Evolutionary conservation across 345 rosid genomes (phyloP).

Genomic region (Durio zibethinus): DNA sequence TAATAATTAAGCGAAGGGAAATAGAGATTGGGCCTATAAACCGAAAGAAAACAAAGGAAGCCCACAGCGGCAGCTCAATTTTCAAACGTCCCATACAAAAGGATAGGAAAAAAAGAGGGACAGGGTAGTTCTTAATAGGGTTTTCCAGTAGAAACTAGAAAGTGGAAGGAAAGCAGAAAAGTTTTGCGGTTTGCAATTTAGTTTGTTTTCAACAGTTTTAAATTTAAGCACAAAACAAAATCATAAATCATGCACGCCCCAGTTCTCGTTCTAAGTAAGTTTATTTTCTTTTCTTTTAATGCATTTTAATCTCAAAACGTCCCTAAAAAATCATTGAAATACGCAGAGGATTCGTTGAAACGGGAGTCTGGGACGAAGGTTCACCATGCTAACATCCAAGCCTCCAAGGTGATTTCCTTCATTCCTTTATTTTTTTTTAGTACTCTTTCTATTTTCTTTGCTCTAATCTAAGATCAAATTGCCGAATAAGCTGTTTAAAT

Average conservation of each 20-base stretch:
- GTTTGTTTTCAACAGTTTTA: neutral
- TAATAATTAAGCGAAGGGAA: neutral
- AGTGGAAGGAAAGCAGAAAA: neutral
- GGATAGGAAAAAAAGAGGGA: neutral
- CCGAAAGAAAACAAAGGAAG: neutral
- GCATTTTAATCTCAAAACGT: neutral
- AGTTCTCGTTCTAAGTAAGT: constrained; percentile 85
- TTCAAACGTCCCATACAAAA: neutral
- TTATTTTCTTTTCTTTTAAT: neutral
- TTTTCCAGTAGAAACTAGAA: neutral
- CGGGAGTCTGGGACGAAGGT: constrained; percentile 94
- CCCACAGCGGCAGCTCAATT: neutral
- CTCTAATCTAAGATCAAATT: neutral
- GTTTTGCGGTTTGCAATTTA: neutral
- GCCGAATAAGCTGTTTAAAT: neutral
- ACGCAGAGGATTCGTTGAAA: constrained; percentile 85
- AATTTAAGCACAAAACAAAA: neutral
- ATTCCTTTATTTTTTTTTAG: neutral
- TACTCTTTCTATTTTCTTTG: neutral
- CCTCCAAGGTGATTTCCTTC: constrained; percentile 31
- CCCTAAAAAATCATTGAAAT: constrained; percentile 11
- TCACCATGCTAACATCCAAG: constrained; percentile 87
- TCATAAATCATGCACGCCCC: constrained; percentile 58
- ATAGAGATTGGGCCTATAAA: neutral
- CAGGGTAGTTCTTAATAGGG: neutral